Conservation (phyloP, 2,329 filamentous ascomycete species). For the Aspergillus piperis region DNA sequence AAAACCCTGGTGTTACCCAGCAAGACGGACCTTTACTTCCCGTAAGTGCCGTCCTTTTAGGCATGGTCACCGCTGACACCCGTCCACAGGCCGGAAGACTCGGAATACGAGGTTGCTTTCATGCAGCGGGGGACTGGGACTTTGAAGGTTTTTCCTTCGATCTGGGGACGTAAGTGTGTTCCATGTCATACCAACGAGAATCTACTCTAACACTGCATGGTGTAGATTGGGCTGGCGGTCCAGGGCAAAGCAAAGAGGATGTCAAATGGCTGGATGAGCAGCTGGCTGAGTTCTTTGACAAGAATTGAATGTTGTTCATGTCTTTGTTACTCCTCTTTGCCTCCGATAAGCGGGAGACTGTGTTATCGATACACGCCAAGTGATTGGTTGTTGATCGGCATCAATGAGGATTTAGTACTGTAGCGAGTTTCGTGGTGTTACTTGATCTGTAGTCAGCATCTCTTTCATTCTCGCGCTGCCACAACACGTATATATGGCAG, state of each 20-base stretch:
- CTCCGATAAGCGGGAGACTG: not conserved
- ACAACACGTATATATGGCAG: too few species aligned
- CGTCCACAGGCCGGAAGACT: slow-evolving; percentile 67
- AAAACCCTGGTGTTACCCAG: slow-evolving; percentile 70
- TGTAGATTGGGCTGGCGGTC: slow-evolving; percentile 65
- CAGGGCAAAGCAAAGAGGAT: slow-evolving; percentile 70
- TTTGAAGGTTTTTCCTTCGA: slow-evolving; percentile 57
- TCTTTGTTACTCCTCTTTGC: not conserved
- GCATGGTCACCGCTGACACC: slow-evolving; percentile 11
- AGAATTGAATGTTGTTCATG: slow-evolving; percentile 9
- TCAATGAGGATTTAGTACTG: too few species aligned
- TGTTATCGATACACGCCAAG: not conserved
- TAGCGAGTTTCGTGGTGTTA: too few species aligned
- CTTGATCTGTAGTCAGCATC: too few species aligned
- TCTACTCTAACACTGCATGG: slow-evolving; percentile 18
- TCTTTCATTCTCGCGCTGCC: too few species aligned
- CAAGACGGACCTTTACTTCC: slow-evolving; percentile 79
- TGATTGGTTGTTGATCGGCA: not conserved
- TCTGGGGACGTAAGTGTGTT: slow-evolving; percentile 61
- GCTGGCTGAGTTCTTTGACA: slow-evolving; percentile 55
- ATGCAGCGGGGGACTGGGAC: slow-evolving; percentile 62
- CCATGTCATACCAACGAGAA: not conserved
- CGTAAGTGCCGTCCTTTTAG: slow-evolving; percentile 47
- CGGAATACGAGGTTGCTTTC: slow-evolving; percentile 67
- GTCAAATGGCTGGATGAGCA: slow-evolving; percentile 70